Percentiles rank a stretch among this genome's conserved stretches.
Conservation (phyloP, 352 stramenopile species). For the Phytopythium aichiense region DNA sequence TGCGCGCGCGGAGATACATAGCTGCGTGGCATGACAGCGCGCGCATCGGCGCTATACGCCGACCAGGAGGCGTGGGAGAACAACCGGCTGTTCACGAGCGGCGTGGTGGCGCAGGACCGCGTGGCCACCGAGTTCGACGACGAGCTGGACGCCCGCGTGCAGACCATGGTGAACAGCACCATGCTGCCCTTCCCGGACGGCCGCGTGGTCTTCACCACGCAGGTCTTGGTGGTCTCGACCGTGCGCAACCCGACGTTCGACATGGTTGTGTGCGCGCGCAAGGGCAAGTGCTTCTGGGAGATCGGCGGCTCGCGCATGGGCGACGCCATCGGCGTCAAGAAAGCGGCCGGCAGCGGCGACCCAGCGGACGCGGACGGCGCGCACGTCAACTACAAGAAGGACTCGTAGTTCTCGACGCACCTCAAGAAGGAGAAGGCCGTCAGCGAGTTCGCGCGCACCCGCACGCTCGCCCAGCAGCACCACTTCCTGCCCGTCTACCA, state of each 20-base stretch:
- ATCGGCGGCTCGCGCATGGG: conserved; percentile 97
- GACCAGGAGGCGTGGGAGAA: conserved; percentile 99
- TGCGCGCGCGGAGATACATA: conserved; percentile 84
- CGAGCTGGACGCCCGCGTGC: conserved; percentile 93
- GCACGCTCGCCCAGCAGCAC: no score
- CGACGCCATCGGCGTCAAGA: conserved; percentile 92
- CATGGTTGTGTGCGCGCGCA: conserved; percentile 93
- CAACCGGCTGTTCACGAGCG: conserved; percentile 94
- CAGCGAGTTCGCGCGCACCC: no score
- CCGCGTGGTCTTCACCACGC: conserved; percentile 92
- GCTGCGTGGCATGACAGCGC: conserved; percentile 86
- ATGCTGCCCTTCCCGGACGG: conserved; percentile 97
- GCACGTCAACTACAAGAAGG: no score
- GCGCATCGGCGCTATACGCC: conserved; percentile 89
- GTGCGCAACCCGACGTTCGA: conserved; percentile 95
- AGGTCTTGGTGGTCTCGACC: conserved; percentile 93
- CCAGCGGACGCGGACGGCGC: no score
- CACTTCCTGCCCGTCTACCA: no score
- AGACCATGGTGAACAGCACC: conserved; percentile 97
- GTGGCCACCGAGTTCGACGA: conserved; percentile 89
- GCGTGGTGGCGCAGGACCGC: conserved; percentile 78
- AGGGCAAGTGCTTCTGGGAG: conserved; percentile 99
- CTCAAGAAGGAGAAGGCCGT: no score
- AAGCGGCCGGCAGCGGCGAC: conserved; percentile 6
- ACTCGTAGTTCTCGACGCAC: no score